Evolutionary conservation across 768 basidiomycete species (phyloP).

Genomic region (Boletus tomentosulus): DNA sequence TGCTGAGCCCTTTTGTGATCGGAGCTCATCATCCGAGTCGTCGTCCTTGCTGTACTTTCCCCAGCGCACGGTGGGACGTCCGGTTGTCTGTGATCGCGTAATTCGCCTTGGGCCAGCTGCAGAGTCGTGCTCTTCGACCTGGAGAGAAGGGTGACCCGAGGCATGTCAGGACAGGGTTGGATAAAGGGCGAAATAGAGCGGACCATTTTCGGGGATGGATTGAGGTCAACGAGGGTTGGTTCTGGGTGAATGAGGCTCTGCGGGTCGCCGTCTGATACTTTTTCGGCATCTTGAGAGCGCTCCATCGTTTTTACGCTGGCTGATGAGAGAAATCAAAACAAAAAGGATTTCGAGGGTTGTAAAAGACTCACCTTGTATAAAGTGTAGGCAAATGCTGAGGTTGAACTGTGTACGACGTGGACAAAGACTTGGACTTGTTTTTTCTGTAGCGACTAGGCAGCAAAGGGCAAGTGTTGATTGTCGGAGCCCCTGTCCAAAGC

Average conservation of each 20-base stretch:
- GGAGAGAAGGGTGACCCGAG: conserved; percentile 12
- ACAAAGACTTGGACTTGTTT: neutral
- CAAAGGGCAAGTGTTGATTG: conserved; percentile 31
- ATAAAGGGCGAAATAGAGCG: conserved; percentile 28
- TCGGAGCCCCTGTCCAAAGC: conserved; percentile 36
- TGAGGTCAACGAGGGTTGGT: conserved; percentile 24
- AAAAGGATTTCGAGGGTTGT: neutral
- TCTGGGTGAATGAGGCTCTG: conserved; percentile 15
- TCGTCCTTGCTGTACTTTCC: conserved; percentile 31
- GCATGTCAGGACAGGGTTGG: conserved; percentile 25
- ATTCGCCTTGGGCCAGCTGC: conserved; percentile 23
- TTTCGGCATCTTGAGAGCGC: conserved; percentile 19
- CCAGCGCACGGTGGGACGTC: conserved; percentile 33
- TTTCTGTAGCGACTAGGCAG: conserved; percentile 3
- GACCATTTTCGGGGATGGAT: conserved; percentile 28
- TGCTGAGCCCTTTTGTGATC: conserved; percentile 13
- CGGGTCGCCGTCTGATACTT: conserved; percentile 11
- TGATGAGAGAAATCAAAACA: conserved; percentile 28
- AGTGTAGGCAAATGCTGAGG: too few relatives aligned
- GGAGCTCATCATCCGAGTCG: conserved; percentile 25
- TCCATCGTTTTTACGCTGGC: conserved; percentile 32
- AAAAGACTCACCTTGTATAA: neutral
- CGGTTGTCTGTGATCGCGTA: conserved; percentile 33
- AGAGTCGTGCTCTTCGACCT: conserved; percentile 28
- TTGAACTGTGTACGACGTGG: neutral